Evolutionary conservation across 805 yeast species (phyloP).

Genomic region (Lachancea meyersii): DNA sequence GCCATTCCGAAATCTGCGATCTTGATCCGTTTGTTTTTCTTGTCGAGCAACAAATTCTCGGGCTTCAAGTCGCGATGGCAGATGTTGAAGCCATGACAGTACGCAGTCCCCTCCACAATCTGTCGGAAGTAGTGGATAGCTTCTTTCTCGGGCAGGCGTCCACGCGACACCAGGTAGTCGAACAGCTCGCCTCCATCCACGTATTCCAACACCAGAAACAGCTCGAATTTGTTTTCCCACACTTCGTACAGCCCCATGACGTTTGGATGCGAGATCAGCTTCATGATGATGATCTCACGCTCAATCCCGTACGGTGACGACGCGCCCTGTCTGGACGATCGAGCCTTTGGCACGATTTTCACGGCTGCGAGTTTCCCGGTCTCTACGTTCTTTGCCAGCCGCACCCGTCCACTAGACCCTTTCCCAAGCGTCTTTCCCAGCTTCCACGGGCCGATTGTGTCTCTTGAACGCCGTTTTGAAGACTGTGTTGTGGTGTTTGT

Average conservation of each 20-base stretch:
- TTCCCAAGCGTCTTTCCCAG: slow-evolving; percentile 73
- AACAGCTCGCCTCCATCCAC: slow-evolving; percentile 87
- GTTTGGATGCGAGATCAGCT: slow-evolving; percentile 86
- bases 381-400: slow-evolving; percentile 60
- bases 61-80: slow-evolving; percentile 81
- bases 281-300: slow-evolving; percentile 96
- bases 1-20: slow-evolving; percentile 91
- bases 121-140: slow-evolving; percentile 75
- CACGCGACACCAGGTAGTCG: slow-evolving; percentile 61
- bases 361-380: slow-evolving; percentile 79
- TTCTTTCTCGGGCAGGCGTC: slow-evolving; percentile 64
- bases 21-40: slow-evolving; percentile 55
- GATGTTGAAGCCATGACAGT: slow-evolving; percentile 74
- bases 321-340: slow-evolving; percentile 46
- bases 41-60: slow-evolving; percentile 67
- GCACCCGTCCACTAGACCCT: slow-evolving; percentile 78
- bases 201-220: slow-evolving; percentile 71
- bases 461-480: slow-evolving; percentile 29
- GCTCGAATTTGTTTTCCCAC: slow-evolving; percentile 93
- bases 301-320: slow-evolving; percentile 88
- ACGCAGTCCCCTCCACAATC: slow-evolving; percentile 70
- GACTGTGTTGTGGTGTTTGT: slow-evolving; percentile 24
- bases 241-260: slow-evolving; percentile 92
- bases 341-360: slow-evolving; percentile 64
- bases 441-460: slow-evolving; percentile 74